These are phyloP conservation scores for Dothiorella sarmentorum DNA, from an alignment of 2,329 filamentous ascomycete species.

Conservation along the genomic window DNA sequence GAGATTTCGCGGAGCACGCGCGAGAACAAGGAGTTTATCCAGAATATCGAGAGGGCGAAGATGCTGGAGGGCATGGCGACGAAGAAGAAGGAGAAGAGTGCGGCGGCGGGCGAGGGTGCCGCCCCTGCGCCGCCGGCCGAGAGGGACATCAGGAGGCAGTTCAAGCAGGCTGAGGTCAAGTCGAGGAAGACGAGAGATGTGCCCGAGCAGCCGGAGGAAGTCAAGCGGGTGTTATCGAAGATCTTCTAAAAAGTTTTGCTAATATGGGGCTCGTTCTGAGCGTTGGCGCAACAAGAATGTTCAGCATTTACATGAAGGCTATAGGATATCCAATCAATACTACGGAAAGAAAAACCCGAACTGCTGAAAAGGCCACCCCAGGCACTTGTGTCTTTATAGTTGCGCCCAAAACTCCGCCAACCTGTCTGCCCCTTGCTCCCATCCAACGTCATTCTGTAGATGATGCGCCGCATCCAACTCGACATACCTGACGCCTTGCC, in stretches of 20 bases:
- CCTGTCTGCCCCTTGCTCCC: conserved; percentile 46
- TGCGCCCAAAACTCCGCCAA: neutral
- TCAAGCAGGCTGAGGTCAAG: conserved; percentile 64
- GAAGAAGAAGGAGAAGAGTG: conserved; percentile 54
- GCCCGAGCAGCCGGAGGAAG: conserved; percentile 20
- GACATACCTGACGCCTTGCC: conserved; percentile 39
- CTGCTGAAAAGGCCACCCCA: neutral
- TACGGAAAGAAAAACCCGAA: neutral
- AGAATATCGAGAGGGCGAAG: conserved; percentile 76
- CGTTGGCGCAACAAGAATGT: neutral
- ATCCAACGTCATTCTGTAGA: conserved; percentile 52
- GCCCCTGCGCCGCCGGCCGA: conserved; percentile 35
- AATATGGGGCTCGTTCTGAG: neutral
- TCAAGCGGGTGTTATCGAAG: conserved; percentile 35
- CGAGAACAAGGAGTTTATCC: conserved; percentile 78
- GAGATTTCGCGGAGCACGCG: conserved; percentile 72
- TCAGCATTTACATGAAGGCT: neutral
- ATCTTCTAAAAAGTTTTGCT: conserved; percentile 30
- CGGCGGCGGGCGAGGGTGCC: conserved; percentile 33
- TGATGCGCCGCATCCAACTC: conserved; percentile 51
- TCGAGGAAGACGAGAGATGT: conserved; percentile 41
- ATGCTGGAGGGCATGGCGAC: conserved; percentile 67
- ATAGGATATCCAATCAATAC: conserved; percentile 7
- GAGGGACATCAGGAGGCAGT: conserved; percentile 46
- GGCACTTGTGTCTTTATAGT: neutral